A percentile compares a stretch with the other conserved stretches of the same genome.
Evolutionary conservation across 2,329 filamentous ascomycete genomes (phyloP).

Genomic region (Leptoxyphium fumago): DNA sequence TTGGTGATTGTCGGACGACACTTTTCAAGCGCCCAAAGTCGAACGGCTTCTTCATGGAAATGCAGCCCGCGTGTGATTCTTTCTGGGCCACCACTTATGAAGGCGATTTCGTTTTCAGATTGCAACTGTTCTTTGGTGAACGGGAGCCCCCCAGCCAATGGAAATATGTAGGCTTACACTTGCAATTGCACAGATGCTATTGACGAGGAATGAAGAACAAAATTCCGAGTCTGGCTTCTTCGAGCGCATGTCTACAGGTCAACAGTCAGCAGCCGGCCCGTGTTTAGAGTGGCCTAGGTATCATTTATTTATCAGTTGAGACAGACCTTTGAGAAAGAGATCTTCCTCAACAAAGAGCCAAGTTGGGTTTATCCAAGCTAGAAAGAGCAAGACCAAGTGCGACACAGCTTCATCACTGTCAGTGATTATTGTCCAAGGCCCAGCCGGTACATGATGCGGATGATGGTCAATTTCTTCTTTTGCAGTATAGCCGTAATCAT

Average conservation of each 20-base stretch:
- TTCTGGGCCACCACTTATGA: constrained; percentile 1
- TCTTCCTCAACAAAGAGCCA: constrained; percentile 7
- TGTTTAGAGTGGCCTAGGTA: neutral
- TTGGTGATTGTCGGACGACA: constrained; percentile 2
- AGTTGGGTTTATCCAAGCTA: constrained; percentile 6
- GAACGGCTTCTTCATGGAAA: constrained; percentile 6
- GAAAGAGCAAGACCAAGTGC: constrained; percentile 5
- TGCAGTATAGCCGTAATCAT: neutral
- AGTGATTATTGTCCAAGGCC: constrained; percentile 3
- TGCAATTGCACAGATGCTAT: constrained; percentile 5
- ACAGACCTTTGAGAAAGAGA: constrained; percentile 5
- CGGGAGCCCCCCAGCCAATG: too few species aligned
- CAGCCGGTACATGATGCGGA: constrained; percentile 1
- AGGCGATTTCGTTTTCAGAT: constrained; percentile 4
- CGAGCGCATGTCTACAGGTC: constrained; percentile 4
- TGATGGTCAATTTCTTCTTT: neutral
- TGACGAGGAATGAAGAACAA: constrained; percentile 5
- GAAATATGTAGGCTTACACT: constrained; percentile 1
- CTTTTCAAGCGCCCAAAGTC: constrained; percentile 3
- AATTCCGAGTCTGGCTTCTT: neutral
- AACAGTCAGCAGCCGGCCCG: neutral
- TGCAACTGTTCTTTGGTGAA: constrained; percentile 1
- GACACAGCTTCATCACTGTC: constrained; percentile 4
- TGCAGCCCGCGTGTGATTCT: constrained; percentile 4
- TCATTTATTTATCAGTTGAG: neutral